Conservation (phyloP, 768 basidiomycete genomes). For the Lentinula detonsa region DNA sequence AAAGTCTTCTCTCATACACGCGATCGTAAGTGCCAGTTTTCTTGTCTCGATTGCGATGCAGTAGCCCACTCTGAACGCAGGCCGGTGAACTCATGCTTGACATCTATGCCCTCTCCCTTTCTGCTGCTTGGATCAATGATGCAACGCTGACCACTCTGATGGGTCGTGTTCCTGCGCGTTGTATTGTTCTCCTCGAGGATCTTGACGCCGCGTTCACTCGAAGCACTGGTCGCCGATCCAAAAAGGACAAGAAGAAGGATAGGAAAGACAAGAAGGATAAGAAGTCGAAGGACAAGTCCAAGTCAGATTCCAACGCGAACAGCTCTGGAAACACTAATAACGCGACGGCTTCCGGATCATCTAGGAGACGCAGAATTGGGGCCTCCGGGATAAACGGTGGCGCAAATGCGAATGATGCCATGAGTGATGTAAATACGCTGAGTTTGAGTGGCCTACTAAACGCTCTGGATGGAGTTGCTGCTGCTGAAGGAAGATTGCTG, state of each 20-base stretch:
- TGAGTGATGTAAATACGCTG: slow-evolving; percentile 77
- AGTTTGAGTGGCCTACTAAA: slow-evolving; percentile 79
- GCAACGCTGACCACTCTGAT: slow-evolving; percentile 80
- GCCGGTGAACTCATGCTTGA: slow-evolving; percentile 83
- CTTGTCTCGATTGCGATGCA: not conserved
- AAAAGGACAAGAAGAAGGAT: slow-evolving; percentile 39
- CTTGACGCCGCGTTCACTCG: slow-evolving; percentile 86
- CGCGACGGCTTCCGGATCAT: slow-evolving; percentile 3
- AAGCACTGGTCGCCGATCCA: slow-evolving; percentile 56
- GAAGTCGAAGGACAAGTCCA: slow-evolving; percentile 17
- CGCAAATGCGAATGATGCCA: slow-evolving; percentile 44
- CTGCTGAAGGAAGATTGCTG: slow-evolving; percentile 80
- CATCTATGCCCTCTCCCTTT: slow-evolving; percentile 87
- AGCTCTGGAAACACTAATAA: not conserved
- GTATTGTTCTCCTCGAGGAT: slow-evolving; percentile 86
- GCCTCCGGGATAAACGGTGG: slow-evolving; percentile 29
- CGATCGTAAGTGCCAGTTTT: not conserved
- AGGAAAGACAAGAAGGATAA: slow-evolving; percentile 27
- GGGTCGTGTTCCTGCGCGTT: slow-evolving; percentile 79
- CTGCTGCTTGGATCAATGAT: slow-evolving; percentile 84
- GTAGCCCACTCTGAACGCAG: slow-evolving; percentile 43
- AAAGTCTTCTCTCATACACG: slow-evolving; percentile 81
- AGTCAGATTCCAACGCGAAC: not conserved
- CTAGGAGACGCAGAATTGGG: slow-evolving; percentile 19
- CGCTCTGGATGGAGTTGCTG: slow-evolving; percentile 81